phyloP scores from a whole-genome alignment of 2,329 filamentous ascomycete genomes.

The Fusarium redolens region DNA sequence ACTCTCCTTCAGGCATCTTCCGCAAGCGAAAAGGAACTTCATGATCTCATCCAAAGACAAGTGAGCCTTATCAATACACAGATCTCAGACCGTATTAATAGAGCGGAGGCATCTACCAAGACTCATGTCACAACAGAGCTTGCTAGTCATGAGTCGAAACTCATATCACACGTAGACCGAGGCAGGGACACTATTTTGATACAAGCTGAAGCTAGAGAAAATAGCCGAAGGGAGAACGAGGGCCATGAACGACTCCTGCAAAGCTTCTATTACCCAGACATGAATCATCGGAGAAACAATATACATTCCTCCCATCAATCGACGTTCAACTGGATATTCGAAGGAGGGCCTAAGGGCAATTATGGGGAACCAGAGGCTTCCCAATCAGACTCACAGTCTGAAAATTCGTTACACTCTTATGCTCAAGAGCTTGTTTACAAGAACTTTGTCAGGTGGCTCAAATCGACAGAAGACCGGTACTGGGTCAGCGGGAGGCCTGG shows the following conservation, averaged over 20 bases:
- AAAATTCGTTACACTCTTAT: background rate
- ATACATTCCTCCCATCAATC: fast-evolving
- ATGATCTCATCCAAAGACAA: fast-evolving
- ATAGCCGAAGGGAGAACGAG: fast-evolving
- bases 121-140: fast-evolving
- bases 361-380: background rate
- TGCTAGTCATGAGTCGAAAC: fast-evolving
- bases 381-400: background rate
- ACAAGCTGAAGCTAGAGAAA: fast-evolving
- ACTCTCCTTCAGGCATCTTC: fast-evolving
- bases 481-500: fast-evolving
- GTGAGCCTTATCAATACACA: fast-evolving
- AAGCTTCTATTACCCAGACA: fast-evolving
- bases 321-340: fast-evolving
- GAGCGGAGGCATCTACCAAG: fast-evolving
- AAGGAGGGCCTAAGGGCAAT: background rate
- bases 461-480: fast-evolving
- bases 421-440: fast-evolving
- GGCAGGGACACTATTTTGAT: fast-evolving
- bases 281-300: background rate
- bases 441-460: fast-evolving
- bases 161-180: fast-evolving
- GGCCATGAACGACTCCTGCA: fast-evolving
- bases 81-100: fast-evolving
- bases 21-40: fast-evolving